Conservation (phyloP, 371 early-diverging fungal species). For the Apophysomyces variabilis region DNA sequence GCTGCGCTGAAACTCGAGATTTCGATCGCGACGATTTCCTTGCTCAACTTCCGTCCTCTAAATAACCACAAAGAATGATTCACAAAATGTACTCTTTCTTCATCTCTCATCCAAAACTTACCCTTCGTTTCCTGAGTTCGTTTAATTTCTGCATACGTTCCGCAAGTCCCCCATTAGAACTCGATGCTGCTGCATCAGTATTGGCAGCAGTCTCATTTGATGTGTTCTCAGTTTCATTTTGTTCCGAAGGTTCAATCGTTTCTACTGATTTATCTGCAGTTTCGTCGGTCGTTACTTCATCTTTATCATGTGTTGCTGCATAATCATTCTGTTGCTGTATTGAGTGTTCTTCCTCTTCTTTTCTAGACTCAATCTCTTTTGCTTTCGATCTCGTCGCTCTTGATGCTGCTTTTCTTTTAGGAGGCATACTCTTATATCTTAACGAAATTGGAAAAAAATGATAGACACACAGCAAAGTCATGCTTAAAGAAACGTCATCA, state of each 20-base stretch:
- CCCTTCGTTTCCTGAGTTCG: slow-evolving; percentile 30
- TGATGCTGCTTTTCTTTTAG: slow-evolving; percentile 19
- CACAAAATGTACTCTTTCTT: too few species aligned
- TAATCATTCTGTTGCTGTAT: not conserved
- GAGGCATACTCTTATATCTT: slow-evolving; percentile 12
- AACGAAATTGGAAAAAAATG: not conserved
- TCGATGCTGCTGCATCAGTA: not conserved
- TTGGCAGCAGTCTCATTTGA: not conserved
- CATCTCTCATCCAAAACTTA: slow-evolving; percentile 1
- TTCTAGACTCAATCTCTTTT: not conserved
- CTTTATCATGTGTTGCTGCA: not conserved
- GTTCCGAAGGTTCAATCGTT: too few species aligned
- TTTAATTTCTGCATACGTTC: slow-evolving; percentile 28
- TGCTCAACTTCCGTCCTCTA: slow-evolving; percentile 64
- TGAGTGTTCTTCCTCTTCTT: not conserved
- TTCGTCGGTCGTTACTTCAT: not conserved
- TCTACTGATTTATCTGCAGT: not conserved
- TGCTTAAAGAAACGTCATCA: not conserved
- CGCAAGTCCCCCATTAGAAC: slow-evolving; percentile 13
- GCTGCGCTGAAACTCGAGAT: slow-evolving; percentile 76
- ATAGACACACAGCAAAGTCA: not conserved
- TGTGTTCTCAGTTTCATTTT: not conserved
- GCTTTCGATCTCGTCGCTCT: slow-evolving; percentile 3
- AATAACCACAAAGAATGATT: too few species aligned
- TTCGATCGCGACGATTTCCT: slow-evolving; percentile 81